phyloP scores from a whole-genome alignment of 306 rosid species.

The Argentina anserina region DNA sequence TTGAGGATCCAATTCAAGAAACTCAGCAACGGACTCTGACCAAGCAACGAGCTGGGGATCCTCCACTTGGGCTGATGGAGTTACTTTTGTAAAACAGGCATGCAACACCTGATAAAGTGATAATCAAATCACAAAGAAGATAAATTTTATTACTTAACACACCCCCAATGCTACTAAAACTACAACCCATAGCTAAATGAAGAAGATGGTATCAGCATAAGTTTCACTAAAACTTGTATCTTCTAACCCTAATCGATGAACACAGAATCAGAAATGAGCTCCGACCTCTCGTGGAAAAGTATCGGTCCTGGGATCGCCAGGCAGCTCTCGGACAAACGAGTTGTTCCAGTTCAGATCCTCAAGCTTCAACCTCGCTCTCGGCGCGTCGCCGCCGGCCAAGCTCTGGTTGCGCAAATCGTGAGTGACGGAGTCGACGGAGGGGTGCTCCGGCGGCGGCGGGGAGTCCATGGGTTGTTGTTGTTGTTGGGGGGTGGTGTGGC shows the following conservation, averaged over 20 bases:
- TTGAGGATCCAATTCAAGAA: constrained; percentile 71
- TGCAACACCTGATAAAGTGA: constrained; percentile 90
- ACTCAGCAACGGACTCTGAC: constrained; percentile 66
- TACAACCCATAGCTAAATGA: neutral
- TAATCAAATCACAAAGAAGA: neutral
- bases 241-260: constrained; percentile 9
- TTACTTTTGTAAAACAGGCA: constrained; percentile 78
- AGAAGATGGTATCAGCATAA: neutral
- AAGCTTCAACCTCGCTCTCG: constrained; percentile 35
- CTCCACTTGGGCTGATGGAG: constrained; percentile 66
- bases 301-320: constrained; percentile 78
- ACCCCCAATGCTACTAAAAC: neutral
- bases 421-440: constrained; percentile 66
- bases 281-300: constrained; percentile 69
- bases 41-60: constrained; percentile 88
- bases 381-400: constrained; percentile 23
- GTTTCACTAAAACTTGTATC: neutral
- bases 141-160: neutral
- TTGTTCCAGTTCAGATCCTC: constrained; percentile 91
- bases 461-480: constrained; percentile 49
- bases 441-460: constrained; percentile 27
- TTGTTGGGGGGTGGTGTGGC: neutral
- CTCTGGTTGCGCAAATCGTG: constrained; percentile 57
- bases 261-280: neutral
- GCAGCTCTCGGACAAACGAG: constrained; percentile 65